phyloP scores from a whole-genome alignment of 352 stramenopile genomes.

The Globisporangium irregulare region DNA sequence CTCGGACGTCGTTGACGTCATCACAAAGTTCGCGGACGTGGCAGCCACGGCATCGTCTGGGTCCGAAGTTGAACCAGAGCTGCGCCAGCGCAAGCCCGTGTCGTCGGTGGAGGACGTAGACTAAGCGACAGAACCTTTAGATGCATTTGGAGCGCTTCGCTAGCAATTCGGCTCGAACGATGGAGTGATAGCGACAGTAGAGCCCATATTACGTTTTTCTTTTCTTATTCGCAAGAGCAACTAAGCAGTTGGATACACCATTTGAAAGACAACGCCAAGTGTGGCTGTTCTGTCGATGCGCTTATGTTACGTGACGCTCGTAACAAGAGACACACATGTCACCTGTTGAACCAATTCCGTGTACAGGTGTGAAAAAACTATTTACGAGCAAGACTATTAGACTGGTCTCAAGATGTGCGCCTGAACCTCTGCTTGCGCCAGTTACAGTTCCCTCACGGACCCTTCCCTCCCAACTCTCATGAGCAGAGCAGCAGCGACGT shows the following conservation, averaged over 20 bases:
- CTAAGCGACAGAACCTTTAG: conserved; percentile 25
- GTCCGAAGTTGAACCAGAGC: conserved; percentile 22
- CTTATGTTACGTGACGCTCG: background rate
- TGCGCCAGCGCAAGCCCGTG: conserved; percentile 56
- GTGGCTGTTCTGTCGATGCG: too few species aligned
- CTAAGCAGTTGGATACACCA: background rate
- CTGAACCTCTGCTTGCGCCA: too few species aligned
- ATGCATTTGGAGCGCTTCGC: conserved; percentile 10
- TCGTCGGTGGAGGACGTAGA: conserved; percentile 77
- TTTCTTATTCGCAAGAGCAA: conserved; percentile 2
- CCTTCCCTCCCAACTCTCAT: too few species aligned
- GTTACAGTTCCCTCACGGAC: too few species aligned
- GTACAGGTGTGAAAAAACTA: too few species aligned
- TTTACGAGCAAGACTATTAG: too few species aligned
- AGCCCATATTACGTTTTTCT: conserved; percentile 6
- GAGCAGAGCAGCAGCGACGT: too few species aligned
- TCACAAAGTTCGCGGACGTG: conserved; percentile 34
- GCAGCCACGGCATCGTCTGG: conserved; percentile 5
- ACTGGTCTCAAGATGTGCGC: too few species aligned
- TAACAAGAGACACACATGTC: background rate
- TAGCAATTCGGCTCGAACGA: background rate
- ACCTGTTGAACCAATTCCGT: too few species aligned
- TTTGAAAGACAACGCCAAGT: background rate
- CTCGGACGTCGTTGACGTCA: conserved; percentile 60
- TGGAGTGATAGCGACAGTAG: background rate